Evolutionary conservation across 352 stramenopile genomes (phyloP).

Genomic region (Pythium apleroticum): DNA sequence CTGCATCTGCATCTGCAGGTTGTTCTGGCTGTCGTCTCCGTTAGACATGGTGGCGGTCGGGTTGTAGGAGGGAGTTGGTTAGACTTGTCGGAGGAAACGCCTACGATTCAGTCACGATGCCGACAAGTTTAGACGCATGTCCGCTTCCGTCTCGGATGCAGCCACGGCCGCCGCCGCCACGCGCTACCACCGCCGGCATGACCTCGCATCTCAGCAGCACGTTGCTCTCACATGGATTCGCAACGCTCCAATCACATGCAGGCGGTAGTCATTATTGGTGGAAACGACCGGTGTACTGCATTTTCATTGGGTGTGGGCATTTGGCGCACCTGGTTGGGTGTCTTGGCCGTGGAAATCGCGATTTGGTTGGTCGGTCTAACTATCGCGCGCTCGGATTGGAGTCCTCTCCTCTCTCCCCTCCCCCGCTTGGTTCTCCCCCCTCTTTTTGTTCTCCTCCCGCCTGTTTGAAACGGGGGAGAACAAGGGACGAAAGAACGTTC

Average conservation of each 20-base stretch:
- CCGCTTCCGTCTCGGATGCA: neutral
- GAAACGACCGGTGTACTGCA: slow-evolving; percentile 54
- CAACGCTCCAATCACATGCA: slow-evolving; percentile 43
- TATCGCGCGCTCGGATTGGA: neutral
- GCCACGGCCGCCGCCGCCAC: neutral
- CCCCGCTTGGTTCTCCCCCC: slow-evolving; percentile 1
- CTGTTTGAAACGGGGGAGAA: slow-evolving; percentile 12
- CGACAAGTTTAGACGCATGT: neutral
- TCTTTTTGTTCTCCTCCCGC: slow-evolving; percentile 17
- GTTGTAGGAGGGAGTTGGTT: neutral
- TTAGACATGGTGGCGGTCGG: slow-evolving; percentile 42
- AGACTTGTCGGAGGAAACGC: neutral
- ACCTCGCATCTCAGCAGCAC: neutral
- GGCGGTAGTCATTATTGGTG: slow-evolving; percentile 56
- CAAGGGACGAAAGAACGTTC: neutral
- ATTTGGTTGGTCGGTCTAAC: slow-evolving; percentile 36
- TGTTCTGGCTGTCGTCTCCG: slow-evolving; percentile 57
- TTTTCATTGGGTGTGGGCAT: slow-evolving; percentile 57
- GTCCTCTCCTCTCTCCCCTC: too few relatives aligned
- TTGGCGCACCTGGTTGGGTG: slow-evolving; percentile 45
- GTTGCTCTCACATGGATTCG: slow-evolving; percentile 21
- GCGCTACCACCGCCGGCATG: neutral
- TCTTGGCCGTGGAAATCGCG: slow-evolving; percentile 29
- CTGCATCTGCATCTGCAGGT: slow-evolving; percentile 86
- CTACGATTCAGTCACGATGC: neutral